Evolutionary conservation across 495 filamentous ascomycete genomes (phyloP), one percentile per base, ranked within the genome.

Genomic region (Lepidopterella palustris): DNA sequence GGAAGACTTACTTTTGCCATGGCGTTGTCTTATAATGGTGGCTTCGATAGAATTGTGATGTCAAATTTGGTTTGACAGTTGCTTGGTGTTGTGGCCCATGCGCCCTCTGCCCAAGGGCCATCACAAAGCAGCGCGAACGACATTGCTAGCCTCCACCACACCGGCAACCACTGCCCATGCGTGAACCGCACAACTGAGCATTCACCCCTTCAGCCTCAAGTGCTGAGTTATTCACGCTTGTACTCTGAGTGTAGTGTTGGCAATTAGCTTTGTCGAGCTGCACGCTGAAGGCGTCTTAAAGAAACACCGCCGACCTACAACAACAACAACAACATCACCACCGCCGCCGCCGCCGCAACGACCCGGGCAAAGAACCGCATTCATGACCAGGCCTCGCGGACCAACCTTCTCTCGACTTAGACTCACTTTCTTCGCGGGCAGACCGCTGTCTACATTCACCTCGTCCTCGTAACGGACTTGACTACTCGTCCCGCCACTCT

Each of bases 181-280:
- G 24, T 11, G 11, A 18, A 20, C 48, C 32, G 32, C 56, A 27
- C n/a, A 40, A 25, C 3, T 42, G 18, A 15, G 35, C 35, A 42
- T 13, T 42, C 35, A 42, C 35, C 9, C 6, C 57, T 39, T 42
- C 15, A 9, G 23, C 29, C 15, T 50, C 11, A 20, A 15, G 26
- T 15, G 20, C 28, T 42, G 18, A 45, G 35, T 21, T 18, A 48
- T 49, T 13, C 48, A 42, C 45, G 21, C 26, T 40, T 23, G 28
- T 18, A 20, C 28, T 24, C 18, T 40, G 53, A 20, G 27, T 27
- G 57, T 32, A 54, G 58, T 55, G n/a, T 66, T 62, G 63, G 58
- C 63, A 66, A 66, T 66, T 66, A 39, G 55, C 59, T 66, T 66
- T 66, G 63, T 66, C 63, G 55, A 61, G 63, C 52, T 53, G 26